Evolutionary conservation across 352 stramenopile species (phyloP), one percentile per base, ranked within the genome.

Genomic region (Pythium coloratum): DNA sequence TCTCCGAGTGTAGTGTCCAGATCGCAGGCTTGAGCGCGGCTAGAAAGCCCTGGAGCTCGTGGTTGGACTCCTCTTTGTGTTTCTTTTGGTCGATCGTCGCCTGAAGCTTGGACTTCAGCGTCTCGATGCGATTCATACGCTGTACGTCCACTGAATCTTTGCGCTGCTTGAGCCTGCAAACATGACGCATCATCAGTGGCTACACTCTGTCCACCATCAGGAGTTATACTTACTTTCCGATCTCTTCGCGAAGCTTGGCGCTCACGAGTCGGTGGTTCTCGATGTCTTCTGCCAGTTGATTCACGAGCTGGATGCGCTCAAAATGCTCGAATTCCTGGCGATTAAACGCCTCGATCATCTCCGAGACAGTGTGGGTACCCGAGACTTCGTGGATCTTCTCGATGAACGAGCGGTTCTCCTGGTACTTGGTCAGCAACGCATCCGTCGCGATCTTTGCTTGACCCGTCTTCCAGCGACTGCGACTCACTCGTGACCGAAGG

Each of bases 281-380:
- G 26, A 95, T 92, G 51, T 95, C 86, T 62, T 95, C 82, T 3
- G 83, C 84, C 2, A 95, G 66, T 67, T 89, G 81, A 49, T 95
- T 95, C 12, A 93, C 84, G 20, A 90, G 76, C 62, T 95, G 86
- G 46, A 95, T 91, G 18, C 83, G 76, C 56, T 91, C 86, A 67
- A 95, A 93, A 47, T 93, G 84, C 46, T 91, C 84, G 34, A 86
- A 73, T 58, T 93, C 84, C 62, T 95, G 84, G 44, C 84, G 88
- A 71, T 93, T 92, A 70, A 94, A 94, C 1, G 81, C 83, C 13
- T 94, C 82, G 67, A 94, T 94, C 76, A 94, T 85, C 58, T 92
- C 86, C 1, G 83, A 88, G 6, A 92, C 82, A 2, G 84, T 92
- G 65, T 79, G 87, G 1, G 79, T 94, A 13, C 86, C 86, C 0